Base-by-base conservation (phyloP, 805 yeast species). In the Ogataea trehalophila region DNA sequence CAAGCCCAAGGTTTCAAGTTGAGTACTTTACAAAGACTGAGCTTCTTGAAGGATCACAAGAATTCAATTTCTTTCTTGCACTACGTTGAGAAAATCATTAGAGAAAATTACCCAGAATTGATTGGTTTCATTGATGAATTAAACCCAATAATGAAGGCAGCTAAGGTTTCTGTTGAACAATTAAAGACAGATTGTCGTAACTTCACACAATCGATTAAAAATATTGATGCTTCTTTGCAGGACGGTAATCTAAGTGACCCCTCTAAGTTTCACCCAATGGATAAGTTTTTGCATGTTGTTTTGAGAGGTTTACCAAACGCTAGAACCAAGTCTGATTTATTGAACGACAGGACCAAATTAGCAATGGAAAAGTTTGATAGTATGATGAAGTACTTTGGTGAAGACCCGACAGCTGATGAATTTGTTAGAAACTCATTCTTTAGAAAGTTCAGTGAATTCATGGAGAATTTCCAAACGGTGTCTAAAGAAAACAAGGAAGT, bases 1-100 rank as follows among this genome's bases (percentile, higher is more conserved):
- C 96, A 90, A 63, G 98, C 97, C 1, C 77, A 79, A 54, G 99
- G 99, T 3, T 95, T 95, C 74, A 85, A 86, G 59, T 71, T 94
- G 50, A 84, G 87, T 40, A 87, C 97, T n/a, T 73, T 94, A 45
- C 97, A 90, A 60, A 73, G 98, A 56, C 74, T 94, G 49, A 87
- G 85, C 33, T 90, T 95, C 56, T 83, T 95, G 68, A 94, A 94
- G 62, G 97, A 92, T 66, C 89, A 85, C 26, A 78, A 82, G 49
- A 91, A 92, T 62, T 79, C 89, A 6, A 82, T 86, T 83, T 87
- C 95, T 1, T 91, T 94, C 60, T 69, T 94, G 58, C 96, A 95
- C 62, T 91, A 91, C 65, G 89, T 95, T 46, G 99, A 94, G 65
- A 86, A 81, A 56, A 80, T 89, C 41, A 78, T 95, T n/a, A 74